Conservation (phyloP, 2,329 filamentous ascomycete genomes). For the Diaporthe citrichinensis region DNA sequence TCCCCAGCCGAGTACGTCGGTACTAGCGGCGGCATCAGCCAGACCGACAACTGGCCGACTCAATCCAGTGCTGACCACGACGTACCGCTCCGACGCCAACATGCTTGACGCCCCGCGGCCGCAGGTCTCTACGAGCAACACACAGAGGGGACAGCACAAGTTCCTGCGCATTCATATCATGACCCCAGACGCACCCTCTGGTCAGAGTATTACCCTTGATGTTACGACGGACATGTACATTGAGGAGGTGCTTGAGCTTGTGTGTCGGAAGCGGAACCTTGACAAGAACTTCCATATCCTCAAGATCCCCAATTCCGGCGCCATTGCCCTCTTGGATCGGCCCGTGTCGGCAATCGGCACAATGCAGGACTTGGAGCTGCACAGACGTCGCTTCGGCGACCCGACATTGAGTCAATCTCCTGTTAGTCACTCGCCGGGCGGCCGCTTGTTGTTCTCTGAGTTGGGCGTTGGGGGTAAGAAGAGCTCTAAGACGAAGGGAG, state of each 20-base stretch:
- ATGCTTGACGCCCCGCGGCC: slow-evolving; percentile 71
- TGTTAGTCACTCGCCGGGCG: slow-evolving; percentile 38
- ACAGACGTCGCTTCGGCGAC: slow-evolving; percentile 76
- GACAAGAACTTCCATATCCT: slow-evolving; percentile 86
- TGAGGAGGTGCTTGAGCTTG: slow-evolving; percentile 83
- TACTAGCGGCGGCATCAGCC: slow-evolving; percentile 46
- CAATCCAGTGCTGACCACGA: slow-evolving; percentile 75
- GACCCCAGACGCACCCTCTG: slow-evolving; percentile 77
- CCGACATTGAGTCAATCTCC: slow-evolving; percentile 42
- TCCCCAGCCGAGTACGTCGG: slow-evolving; percentile 58
- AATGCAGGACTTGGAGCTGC: slow-evolving; percentile 81
- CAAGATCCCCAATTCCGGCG: slow-evolving; percentile 81
- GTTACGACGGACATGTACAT: slow-evolving; percentile 88
- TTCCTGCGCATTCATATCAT: slow-evolving; percentile 80
- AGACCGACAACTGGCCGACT: slow-evolving; percentile 49
- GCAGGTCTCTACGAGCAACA: slow-evolving; percentile 58
- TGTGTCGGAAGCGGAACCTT: slow-evolving; percentile 82
- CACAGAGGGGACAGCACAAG: slow-evolving; percentile 75
- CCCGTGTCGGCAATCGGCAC: slow-evolving; percentile 85
- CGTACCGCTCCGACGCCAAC: slow-evolving; percentile 66
- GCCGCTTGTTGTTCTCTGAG: slow-evolving; percentile 39
- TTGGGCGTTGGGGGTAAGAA: slow-evolving; percentile 56
- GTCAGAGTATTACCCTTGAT: slow-evolving; percentile 80
- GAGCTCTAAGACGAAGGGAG: slow-evolving; percentile 67
- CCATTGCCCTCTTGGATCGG: slow-evolving; percentile 81